Percentiles rank a stretch among this genome's conserved stretches.
Evolutionary conservation across 768 basidiomycete species (phyloP).

Genomic region (Crucibulum laeve): DNA sequence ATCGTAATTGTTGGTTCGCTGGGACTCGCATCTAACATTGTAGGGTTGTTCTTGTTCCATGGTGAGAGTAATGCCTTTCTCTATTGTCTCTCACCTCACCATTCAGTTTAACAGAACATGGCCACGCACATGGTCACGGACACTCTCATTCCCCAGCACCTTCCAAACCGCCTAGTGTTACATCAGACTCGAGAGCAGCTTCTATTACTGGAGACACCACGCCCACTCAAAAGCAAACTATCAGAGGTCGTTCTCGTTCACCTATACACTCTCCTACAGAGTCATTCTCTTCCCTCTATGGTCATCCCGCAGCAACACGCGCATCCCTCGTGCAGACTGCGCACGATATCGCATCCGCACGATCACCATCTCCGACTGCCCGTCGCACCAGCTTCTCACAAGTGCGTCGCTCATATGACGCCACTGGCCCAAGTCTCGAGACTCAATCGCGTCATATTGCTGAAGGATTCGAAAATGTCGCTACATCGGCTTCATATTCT

Average conservation of each 20-base stretch:
- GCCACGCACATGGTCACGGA: conserved; percentile 55
- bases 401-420: conserved; percentile 22
- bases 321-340: conserved; percentile 79
- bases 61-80: conserved; percentile 42
- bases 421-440: conserved; percentile 2
- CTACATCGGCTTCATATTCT: conserved; percentile 4
- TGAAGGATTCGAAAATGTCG: conserved; percentile 1
- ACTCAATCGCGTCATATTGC: not conserved
- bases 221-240: conserved; percentile 23
- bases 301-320: conserved; percentile 68
- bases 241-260: conserved; percentile 25
- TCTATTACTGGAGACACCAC: conserved; percentile 18
- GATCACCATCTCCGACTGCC: conserved; percentile 39
- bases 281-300: conserved; percentile 62
- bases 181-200: conserved; percentile 15
- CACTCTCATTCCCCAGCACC: conserved; percentile 38
- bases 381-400: conserved; percentile 16
- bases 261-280: conserved; percentile 22
- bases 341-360: conserved; percentile 65
- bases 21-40: conserved; percentile 86
- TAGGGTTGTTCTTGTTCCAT: conserved; percentile 93
- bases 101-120: conserved; percentile 45
- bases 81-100: conserved; percentile 1
- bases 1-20: conserved; percentile 88
- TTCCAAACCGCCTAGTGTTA: conserved; percentile 36